phyloP scores from a whole-genome alignment of 495 filamentous ascomycete species.

The Annulohypoxylon nitens region DNA sequence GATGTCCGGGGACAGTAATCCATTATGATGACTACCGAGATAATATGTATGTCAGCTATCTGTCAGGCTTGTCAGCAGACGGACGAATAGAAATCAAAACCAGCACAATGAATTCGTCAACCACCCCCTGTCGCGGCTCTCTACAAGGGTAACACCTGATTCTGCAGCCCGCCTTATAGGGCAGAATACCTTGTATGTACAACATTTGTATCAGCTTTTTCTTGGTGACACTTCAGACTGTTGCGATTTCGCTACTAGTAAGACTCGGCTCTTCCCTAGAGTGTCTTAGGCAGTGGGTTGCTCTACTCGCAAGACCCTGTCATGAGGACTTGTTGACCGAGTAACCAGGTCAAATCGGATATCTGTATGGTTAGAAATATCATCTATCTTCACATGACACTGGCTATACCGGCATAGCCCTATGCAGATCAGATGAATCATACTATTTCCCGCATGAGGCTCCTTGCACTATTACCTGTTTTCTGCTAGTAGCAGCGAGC shows the following conservation, averaged over 20 bases:
- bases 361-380: slow-evolving; percentile 14
- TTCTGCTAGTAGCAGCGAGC: neutral
- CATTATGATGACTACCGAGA: slow-evolving; percentile 29
- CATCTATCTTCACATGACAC: slow-evolving; percentile 31
- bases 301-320: slow-evolving; percentile 21
- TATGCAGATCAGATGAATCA: slow-evolving; percentile 30
- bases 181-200: slow-evolving; percentile 24
- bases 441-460: slow-evolving; percentile 19
- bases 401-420: slow-evolving; percentile 33
- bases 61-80: slow-evolving; percentile 5
- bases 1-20: neutral
- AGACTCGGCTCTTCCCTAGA: slow-evolving; percentile 20
- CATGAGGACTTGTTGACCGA: slow-evolving; percentile 34
- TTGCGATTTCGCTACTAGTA: slow-evolving; percentile 23
- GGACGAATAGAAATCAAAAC: slow-evolving; percentile 33
- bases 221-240: neutral
- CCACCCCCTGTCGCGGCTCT: slow-evolving; percentile 37
- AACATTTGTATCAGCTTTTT: neutral
- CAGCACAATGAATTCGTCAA: slow-evolving; percentile 18
- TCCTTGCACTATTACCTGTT: slow-evolving; percentile 2
- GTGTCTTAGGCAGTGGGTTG: slow-evolving; percentile 8
- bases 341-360: slow-evolving; percentile 32
- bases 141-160: slow-evolving; percentile 25
- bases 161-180: slow-evolving; percentile 29
- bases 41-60: slow-evolving; percentile 17